phyloP scores from a whole-genome alignment of 352 stramenopile species.

The Phytophthora megakarya region DNA sequence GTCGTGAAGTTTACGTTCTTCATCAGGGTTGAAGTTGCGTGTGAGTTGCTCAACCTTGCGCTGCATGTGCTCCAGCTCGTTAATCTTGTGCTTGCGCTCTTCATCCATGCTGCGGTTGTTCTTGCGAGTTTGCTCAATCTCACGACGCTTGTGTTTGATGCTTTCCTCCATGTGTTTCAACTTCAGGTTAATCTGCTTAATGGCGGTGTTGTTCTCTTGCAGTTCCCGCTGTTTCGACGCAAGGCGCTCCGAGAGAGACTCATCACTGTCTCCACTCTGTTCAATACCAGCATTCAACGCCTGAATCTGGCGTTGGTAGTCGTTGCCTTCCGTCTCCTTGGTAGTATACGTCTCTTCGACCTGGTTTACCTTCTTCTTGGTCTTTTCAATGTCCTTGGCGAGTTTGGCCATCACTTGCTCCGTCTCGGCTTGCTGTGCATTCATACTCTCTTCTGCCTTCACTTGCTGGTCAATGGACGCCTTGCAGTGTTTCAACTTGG shows the following conservation, averaged over 20 bases:
- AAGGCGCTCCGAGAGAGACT: constrained; percentile 78
- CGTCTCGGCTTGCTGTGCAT: constrained; percentile 78
- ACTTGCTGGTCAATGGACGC: constrained; percentile 71
- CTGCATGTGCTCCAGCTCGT: constrained; percentile 70
- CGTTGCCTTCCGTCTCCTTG: constrained; percentile 70
- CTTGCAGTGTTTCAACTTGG: constrained; percentile 80
- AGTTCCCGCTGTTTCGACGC: constrained; percentile 80
- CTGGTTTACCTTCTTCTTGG: constrained; percentile 63
- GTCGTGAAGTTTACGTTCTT: constrained; percentile 71
- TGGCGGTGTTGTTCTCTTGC: constrained; percentile 74
- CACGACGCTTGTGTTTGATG: constrained; percentile 73
- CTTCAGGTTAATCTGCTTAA: constrained; percentile 94
- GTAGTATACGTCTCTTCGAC: constrained; percentile 50
- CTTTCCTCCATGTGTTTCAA: constrained; percentile 92
- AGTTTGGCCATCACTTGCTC: constrained; percentile 80
- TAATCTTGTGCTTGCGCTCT: constrained; percentile 66
- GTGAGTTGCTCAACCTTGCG: constrained; percentile 61
- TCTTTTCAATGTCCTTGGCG: constrained; percentile 81
- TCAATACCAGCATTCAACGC: constrained; percentile 87
- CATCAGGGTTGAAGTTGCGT: constrained; percentile 72
- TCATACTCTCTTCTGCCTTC: constrained; percentile 62
- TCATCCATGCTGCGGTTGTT: constrained; percentile 79
- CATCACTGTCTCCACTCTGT: constrained; percentile 71
- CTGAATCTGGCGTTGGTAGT: constrained; percentile 86
- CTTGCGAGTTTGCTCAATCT: constrained; percentile 72